A percentile compares a stretch with the other conserved stretches of the same genome.
These are phyloP conservation scores for Sphagnurus paluster DNA, from an alignment of 1,284 basidiomycete genomes.

Conservation along the genomic window DNA sequence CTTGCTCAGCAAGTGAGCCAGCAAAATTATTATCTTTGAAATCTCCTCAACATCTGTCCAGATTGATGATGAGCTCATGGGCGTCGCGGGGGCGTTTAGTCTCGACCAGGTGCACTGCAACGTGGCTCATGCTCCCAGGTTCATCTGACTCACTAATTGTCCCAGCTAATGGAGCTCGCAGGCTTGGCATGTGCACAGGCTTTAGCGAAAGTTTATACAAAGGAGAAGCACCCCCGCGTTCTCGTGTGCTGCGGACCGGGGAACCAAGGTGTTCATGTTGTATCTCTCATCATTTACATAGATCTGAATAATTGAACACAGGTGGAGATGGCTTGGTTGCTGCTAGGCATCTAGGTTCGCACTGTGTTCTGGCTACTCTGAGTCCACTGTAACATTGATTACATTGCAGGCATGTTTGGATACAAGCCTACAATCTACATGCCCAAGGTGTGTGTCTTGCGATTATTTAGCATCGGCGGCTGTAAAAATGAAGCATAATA, in stretches of 20 bases:
- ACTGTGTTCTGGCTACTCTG: neutral
- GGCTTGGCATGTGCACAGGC: conserved; percentile 94
- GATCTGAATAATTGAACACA: conserved; percentile 15
- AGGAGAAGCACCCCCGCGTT: conserved; percentile 67
- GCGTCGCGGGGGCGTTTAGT: conserved; percentile 79
- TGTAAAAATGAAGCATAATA: conserved; percentile 30
- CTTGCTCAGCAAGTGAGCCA: conserved; percentile 75
- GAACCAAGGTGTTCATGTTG: conserved; percentile 66
- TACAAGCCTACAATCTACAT: conserved; percentile 87
- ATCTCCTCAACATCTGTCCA: conserved; percentile 29
- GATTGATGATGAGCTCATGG: conserved; percentile 95
- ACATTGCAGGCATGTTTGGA: conserved; percentile 75
- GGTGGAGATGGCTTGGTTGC: conserved; percentile 97
- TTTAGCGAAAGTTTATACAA: conserved; percentile 75
- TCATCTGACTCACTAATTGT: neutral
- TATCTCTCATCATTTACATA: neutral
- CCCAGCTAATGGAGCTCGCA: conserved; percentile 96
- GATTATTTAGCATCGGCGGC: too few species aligned
- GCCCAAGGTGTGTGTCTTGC: conserved; percentile 77
- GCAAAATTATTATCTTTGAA: conserved; percentile 1
- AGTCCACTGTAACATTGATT: neutral
- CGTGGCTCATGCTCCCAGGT: neutral
- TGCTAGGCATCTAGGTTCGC: conserved; percentile 85
- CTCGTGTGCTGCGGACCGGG: conserved; percentile 96
- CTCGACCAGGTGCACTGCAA: conserved; percentile 78